Percentiles rank a stretch among this genome's conserved stretches.
phyloP scores from a whole-genome alignment of 1,139 yeast genomes.

The Meyerozyma guilliermondii region DNA sequence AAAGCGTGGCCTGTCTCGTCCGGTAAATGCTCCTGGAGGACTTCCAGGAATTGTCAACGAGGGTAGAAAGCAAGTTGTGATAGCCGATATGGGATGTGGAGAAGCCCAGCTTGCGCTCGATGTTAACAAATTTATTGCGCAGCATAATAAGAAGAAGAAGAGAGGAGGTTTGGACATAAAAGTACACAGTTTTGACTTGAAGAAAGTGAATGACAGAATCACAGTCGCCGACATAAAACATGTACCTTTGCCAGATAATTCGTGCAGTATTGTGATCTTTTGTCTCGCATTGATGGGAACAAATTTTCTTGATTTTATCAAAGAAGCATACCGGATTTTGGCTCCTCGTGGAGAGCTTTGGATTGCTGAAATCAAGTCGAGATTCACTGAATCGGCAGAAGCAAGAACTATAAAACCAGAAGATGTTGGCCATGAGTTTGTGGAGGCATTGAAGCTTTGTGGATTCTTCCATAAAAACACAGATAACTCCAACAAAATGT shows the following conservation, averaged over 20 bases:
- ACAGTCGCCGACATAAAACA: slow-evolving; percentile 93
- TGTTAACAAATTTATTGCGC: slow-evolving; percentile 44
- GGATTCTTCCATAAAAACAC: slow-evolving; percentile 89
- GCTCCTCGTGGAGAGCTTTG: slow-evolving; percentile 92
- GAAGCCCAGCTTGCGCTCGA: slow-evolving; percentile 84
- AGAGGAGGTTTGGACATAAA: slow-evolving; percentile 42
- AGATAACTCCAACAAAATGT: slow-evolving; percentile 88
- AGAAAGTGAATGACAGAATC: slow-evolving; percentile 78
- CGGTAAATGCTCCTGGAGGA: slow-evolving; percentile 93
- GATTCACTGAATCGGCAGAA: slow-evolving; percentile 57
- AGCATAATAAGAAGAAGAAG: slow-evolving; percentile 29
- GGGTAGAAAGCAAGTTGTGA: slow-evolving; percentile 46
- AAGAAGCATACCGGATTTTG: slow-evolving; percentile 82
- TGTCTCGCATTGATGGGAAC: slow-evolving; percentile 98
- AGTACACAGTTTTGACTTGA: slow-evolving; percentile 87
- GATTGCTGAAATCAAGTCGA: slow-evolving; percentile 95
- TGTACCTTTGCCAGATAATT: slow-evolving; percentile 76
- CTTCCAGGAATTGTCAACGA: slow-evolving; percentile 57
- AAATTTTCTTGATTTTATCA: slow-evolving; percentile 82
- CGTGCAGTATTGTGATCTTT: slow-evolving; percentile 81
- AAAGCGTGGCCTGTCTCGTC: slow-evolving; percentile 50
- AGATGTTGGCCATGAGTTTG: slow-evolving; percentile 68
- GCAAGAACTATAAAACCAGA: slow-evolving; percentile 17
- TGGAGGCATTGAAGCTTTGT: slow-evolving; percentile 63
- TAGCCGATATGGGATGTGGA: slow-evolving; percentile 99